These are phyloP conservation scores for Irpex sp. DNA, from an alignment of 1,284 basidiomycete species.

Conservation along the genomic window DNA sequence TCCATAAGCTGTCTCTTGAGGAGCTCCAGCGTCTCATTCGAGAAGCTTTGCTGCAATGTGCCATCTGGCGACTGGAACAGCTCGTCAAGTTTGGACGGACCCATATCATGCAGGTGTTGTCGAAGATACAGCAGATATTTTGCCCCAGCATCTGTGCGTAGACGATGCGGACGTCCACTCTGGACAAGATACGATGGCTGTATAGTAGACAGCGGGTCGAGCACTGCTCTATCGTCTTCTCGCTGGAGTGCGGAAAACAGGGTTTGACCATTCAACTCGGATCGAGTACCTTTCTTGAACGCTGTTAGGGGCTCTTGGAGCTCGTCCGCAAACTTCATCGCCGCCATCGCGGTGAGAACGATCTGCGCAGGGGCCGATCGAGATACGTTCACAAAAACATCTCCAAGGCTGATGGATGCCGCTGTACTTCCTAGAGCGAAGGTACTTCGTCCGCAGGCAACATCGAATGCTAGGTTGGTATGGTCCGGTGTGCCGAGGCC, in stretches of 20 bases:
- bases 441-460: background rate
- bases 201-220: constrained; percentile 72
- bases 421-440: background rate
- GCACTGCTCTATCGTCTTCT: constrained; percentile 42
- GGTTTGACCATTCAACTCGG: constrained; percentile 13
- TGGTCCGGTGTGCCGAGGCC: background rate
- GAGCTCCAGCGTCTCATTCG: constrained; percentile 20
- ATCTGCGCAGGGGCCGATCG: constrained; percentile 17
- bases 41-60: constrained; percentile 10
- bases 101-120: constrained; percentile 38
- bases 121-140: constrained; percentile 71
- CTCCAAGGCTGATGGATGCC: constrained; percentile 3
- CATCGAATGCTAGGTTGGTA: constrained; percentile 1
- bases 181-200: constrained; percentile 79
- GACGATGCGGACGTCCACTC: constrained; percentile 53
- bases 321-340: background rate
- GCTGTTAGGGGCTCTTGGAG: background rate
- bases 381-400: constrained; percentile 12
- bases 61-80: constrained; percentile 13
- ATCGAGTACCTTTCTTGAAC: background rate
- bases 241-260: constrained; percentile 44
- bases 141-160: constrained; percentile 62
- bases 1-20: constrained; percentile 15
- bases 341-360: constrained; percentile 9
- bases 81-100: constrained; percentile 19